These are phyloP conservation scores for Arachnomyces sp. DNA, from an alignment of 2,329 filamentous ascomycete genomes.

Conservation along the genomic window DNA sequence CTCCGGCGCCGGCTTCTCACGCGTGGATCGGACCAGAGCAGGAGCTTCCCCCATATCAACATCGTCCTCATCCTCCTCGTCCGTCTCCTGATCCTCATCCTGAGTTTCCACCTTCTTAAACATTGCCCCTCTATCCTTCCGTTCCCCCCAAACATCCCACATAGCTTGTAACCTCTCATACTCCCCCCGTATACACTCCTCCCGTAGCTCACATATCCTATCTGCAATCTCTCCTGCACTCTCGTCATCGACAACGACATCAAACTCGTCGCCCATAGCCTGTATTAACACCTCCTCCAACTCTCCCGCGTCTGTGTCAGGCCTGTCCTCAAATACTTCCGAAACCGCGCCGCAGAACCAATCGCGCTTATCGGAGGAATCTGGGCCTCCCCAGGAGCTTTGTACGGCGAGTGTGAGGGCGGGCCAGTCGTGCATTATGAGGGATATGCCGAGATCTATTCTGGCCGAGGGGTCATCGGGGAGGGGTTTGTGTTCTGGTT, in stretches of 20 bases:
- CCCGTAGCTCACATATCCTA: conserved; percentile 61
- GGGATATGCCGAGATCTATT: conserved; percentile 82
- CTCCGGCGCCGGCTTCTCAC: conserved; percentile 61
- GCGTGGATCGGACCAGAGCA: conserved; percentile 45
- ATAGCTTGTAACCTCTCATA: conserved; percentile 59
- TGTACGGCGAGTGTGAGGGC: conserved; percentile 79
- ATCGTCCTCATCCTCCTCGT: conserved; percentile 47
- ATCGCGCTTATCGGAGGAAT: conserved; percentile 80
- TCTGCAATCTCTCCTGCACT: conserved; percentile 67
- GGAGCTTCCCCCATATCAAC: conserved; percentile 16
- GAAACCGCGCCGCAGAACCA: conserved; percentile 88
- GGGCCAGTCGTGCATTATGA: conserved; percentile 79
- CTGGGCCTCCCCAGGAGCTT: conserved; percentile 79
- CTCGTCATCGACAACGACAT: conserved; percentile 85
- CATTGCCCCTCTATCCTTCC: conserved; percentile 27
- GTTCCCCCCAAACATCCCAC: conserved; percentile 40
- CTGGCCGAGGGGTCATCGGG: conserved; percentile 52
- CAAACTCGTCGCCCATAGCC: conserved; percentile 93
- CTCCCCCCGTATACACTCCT: conserved; percentile 57
- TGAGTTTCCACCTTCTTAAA: conserved; percentile 31
- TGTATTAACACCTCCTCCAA: conserved; percentile 79
- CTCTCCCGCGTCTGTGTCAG: conserved; percentile 65
- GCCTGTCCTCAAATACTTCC: conserved; percentile 60
- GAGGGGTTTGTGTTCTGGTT: conserved; percentile 13
- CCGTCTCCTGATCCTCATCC: conserved; percentile 51